Percentiles rank a stretch among this genome's conserved stretches.
Conservation (phyloP, 2,329 filamentous ascomycete genomes). For the Fusarium sp. region DNA sequence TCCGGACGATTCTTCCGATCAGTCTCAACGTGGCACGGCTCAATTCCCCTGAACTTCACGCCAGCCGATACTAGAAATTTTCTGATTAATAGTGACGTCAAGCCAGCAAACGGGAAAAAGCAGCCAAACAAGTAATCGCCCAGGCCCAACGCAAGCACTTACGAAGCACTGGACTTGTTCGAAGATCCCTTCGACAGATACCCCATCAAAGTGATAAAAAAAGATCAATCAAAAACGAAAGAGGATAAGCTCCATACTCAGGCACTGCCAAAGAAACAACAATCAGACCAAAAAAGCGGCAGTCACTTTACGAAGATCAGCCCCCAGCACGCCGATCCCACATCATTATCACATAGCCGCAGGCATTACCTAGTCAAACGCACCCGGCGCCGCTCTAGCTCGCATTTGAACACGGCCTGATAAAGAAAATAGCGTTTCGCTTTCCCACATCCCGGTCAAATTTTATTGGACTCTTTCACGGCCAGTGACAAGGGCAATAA, state of each 20-base stretch:
- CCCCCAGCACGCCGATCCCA: constrained; percentile 27
- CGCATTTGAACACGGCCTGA: constrained; percentile 11
- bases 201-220: constrained; percentile 12
- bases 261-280: constrained; percentile 5
- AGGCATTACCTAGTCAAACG: constrained; percentile 13
- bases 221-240: constrained; percentile 33
- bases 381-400: constrained; percentile 12
- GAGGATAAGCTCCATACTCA: constrained; percentile 39
- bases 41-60: constrained; percentile 25
- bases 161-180: constrained; percentile 8
- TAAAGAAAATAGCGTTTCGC: constrained; percentile 13
- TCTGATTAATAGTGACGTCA: constrained; percentile 33
- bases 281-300: constrained; percentile 5
- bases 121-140: neutral
- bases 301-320: constrained; percentile 23
- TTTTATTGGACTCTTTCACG: constrained; percentile 34
- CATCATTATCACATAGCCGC: constrained; percentile 28
- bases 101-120: neutral
- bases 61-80: constrained; percentile 27
- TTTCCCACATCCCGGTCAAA: constrained; percentile 15
- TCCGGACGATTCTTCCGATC: constrained; percentile 24
- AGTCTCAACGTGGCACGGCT: constrained; percentile 33
- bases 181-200: constrained; percentile 1
- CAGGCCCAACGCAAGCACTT: constrained; percentile 28
- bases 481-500: constrained; percentile 34